Evolutionary conservation across 352 stramenopile species (phyloP), one percentile per base, ranked within the genome.

Genomic region (Phytopythium ostracodes): DNA sequence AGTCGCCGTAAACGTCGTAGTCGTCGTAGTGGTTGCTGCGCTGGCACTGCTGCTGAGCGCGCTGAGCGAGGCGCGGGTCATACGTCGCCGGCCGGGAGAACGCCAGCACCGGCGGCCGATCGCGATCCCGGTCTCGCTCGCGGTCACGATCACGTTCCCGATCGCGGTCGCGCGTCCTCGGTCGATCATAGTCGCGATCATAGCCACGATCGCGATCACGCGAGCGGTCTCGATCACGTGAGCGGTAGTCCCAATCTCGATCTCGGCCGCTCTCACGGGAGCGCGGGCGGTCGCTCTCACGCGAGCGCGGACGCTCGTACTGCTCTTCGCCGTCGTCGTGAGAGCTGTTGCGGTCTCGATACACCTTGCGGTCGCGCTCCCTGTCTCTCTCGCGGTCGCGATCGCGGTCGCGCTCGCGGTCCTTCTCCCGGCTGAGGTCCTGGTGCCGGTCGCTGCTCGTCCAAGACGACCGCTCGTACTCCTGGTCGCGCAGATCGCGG

Each of bases 81-180:
- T 96, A 96, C 57, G 84, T 94, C 25, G 83, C 82, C 25, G 83
- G 84, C 4, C 87, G 79, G n/a, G 84, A 94, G 60, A 95, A 94
- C 8, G 80, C 75, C 20, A 87, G 75, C 36, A 62, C 72, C 62
- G 61, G 66, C 59, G 62, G 66, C 53, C 24, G 65, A 58, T 50
- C 68, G 31, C 71, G 67, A 6, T 84, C 68, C 15, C 62, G 59
- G 2, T 69, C 47, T 1, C 67, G 62, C 6, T 82, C 63, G 2
- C 71, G 70, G 33, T 84, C 63, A 1, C 65, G 56, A 15, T 84
- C 62, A 1, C 66, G 56, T 11, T 81, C 72, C n/a, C 72, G 53
- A 2, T 70, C 70, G 12, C 75, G 65, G 12, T 72, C 75, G 2
- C 64, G 54, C 40, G 58, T 64, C 42, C 62, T 67, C 6, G 66